A percentile compares a stretch with the other conserved stretches of the same genome.
Evolutionary conservation across 75 land plant genomes (phyloP).

Genomic region (Adiantum capillusveneris): DNA sequence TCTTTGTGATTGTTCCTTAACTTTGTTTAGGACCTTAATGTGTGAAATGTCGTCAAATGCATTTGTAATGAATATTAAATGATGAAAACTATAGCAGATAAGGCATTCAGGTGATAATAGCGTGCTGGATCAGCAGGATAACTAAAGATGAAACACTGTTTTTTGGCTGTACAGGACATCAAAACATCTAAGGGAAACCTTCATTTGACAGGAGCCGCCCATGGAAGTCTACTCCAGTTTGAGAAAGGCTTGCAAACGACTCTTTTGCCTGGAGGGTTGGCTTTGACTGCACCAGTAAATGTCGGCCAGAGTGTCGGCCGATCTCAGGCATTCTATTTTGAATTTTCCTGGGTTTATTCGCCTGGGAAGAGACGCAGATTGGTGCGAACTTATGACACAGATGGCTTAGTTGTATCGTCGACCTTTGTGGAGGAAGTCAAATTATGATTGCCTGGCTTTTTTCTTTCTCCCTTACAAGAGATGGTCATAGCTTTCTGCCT

Average conservation of each 20-base stretch:
- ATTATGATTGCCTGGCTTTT: too few species aligned
- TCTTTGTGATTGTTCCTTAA: too few species aligned
- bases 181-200: slow-evolving; percentile 33
- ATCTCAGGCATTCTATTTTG: slow-evolving; percentile 72
- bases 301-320: slow-evolving; percentile 63
- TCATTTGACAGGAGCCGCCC: slow-evolving; percentile 50
- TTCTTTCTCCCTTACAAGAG: too few species aligned
- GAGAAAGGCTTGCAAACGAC: slow-evolving; percentile 68
- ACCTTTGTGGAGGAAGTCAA: slow-evolving; percentile 62
- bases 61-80: too few species aligned
- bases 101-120: too few species aligned
- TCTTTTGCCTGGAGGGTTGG: slow-evolving; percentile 75
- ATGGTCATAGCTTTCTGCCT: too few species aligned
- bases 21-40: too few species aligned
- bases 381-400: slow-evolving; percentile 77
- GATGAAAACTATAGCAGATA: too few species aligned
- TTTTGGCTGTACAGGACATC: slow-evolving; percentile 43
- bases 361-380: slow-evolving; percentile 76
- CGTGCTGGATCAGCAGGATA: too few species aligned
- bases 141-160: too few species aligned
- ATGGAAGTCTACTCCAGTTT: slow-evolving; percentile 44
- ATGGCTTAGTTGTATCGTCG: slow-evolving; percentile 89
- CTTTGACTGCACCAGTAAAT: slow-evolving; percentile 69
- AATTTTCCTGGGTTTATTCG: slow-evolving; percentile 86
- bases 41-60: too few species aligned